Conservation (phyloP, 345 rosid genomes). For the Xanthoceras sorbifolium region DNA sequence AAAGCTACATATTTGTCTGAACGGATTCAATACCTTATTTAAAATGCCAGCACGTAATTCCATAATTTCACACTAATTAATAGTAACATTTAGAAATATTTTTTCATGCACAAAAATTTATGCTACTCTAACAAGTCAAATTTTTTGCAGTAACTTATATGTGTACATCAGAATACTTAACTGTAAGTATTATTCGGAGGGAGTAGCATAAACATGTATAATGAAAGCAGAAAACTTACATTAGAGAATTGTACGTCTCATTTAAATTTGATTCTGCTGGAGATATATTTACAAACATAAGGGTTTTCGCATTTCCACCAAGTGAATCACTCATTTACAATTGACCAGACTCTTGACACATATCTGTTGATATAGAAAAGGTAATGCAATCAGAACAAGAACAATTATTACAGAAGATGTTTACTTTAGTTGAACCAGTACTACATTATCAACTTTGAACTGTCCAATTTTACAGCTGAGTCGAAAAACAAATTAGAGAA, state of each 20-base stretch:
- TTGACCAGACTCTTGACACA: too few species aligned
- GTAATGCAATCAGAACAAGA: too few species aligned
- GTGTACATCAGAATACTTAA: not conserved
- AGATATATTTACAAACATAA: constrained; percentile 92
- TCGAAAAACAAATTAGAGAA: not conserved
- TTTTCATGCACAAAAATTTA: constrained; percentile 5
- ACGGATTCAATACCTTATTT: too few species aligned
- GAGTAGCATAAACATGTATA: not conserved
- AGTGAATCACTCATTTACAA: constrained; percentile 61
- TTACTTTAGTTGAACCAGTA: too few species aligned
- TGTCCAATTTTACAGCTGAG: not conserved
- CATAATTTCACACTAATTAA: not conserved
- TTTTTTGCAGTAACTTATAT: not conserved
- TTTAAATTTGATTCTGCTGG: constrained; percentile 91
- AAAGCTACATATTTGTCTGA: too few species aligned
- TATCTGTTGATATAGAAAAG: too few species aligned
- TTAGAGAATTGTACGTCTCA: constrained; percentile 81
- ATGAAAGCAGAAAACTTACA: constrained; percentile 45
- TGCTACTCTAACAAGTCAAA: not conserved
- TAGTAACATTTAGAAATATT: too few species aligned
- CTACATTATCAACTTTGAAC: not conserved
- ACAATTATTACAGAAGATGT: too few species aligned
- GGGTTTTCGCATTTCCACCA: constrained; percentile 97
- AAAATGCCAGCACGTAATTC: too few species aligned
- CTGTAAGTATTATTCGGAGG: too few species aligned